Evolutionary conservation across 768 basidiomycete genomes (phyloP).

Genomic region (Mycena amicta): DNA sequence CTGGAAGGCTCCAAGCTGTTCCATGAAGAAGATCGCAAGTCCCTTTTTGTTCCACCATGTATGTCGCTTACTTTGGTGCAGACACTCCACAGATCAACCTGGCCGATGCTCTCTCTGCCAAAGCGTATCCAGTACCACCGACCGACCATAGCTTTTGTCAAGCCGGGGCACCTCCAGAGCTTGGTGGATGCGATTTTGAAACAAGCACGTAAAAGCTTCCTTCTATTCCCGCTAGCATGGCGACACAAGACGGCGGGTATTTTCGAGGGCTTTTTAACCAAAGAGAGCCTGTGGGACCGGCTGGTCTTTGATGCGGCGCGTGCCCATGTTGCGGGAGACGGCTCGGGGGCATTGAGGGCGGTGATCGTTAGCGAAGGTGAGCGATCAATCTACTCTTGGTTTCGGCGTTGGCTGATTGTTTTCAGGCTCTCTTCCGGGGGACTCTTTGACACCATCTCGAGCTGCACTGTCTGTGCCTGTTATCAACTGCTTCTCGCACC

Average conservation of each 20-base stretch:
- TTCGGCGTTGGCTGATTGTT: neutral
- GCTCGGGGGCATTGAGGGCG: slow-evolving; percentile 64
- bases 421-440: slow-evolving; percentile 52
- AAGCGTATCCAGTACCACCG: slow-evolving; percentile 61
- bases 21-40: slow-evolving; percentile 45
- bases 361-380: slow-evolving; percentile 75
- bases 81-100: slow-evolving; percentile 35
- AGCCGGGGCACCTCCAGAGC: slow-evolving; percentile 60
- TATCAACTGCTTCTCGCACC: slow-evolving; percentile 63
- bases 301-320: slow-evolving; percentile 74
- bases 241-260: slow-evolving; percentile 77
- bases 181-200: slow-evolving; percentile 56
- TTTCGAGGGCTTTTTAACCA: slow-evolving; percentile 72
- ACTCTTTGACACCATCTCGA: slow-evolving; percentile 61
- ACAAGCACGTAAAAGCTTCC: slow-evolving; percentile 53
- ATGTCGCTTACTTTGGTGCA: slow-evolving; percentile 10
- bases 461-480: slow-evolving; percentile 79
- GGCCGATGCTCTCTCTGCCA: slow-evolving; percentile 49
- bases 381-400: slow-evolving; percentile 20
- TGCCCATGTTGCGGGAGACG: slow-evolving; percentile 57
- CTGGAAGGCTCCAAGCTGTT: slow-evolving; percentile 58
- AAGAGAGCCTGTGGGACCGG: slow-evolving; percentile 85
- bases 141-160: slow-evolving; percentile 82
- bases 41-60: neutral
- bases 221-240: slow-evolving; percentile 66